A percentile compares a stretch with the other conserved stretches of the same genome.
Evolutionary conservation across 140 eudicot species (phyloP).

Genomic region (Bidens hawaiensis): DNA sequence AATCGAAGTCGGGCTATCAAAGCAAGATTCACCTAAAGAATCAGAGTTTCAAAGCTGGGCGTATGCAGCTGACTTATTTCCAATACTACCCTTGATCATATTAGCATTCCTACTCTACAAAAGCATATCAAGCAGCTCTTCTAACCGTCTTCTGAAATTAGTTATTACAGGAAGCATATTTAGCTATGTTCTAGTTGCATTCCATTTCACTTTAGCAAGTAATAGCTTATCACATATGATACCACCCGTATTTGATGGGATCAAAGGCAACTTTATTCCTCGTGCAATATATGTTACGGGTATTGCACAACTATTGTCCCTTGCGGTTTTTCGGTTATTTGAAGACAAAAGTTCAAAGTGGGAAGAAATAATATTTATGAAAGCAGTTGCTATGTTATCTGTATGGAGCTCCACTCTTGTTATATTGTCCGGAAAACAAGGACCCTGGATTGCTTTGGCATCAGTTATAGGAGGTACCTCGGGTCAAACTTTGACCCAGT

Average conservation of each 20-base stretch:
- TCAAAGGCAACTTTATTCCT: constrained; percentile 58
- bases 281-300: constrained; percentile 58
- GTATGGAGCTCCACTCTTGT: constrained; percentile 80
- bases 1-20: constrained; percentile 74
- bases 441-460: constrained; percentile 70
- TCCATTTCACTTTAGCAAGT: constrained; percentile 54
- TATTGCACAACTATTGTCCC: constrained; percentile 47
- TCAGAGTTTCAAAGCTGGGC: constrained; percentile 39
- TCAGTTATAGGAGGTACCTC: constrained; percentile 65
- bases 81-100: constrained; percentile 48
- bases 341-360: constrained; percentile 23
- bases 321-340: constrained; percentile 42
- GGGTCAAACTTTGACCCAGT: background rate
- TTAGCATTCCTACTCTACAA: constrained; percentile 54
- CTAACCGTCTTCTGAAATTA: constrained; percentile 35
- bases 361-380: constrained; percentile 37
- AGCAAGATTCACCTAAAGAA: constrained; percentile 60
- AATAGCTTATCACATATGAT: constrained; percentile 36
- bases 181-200: constrained; percentile 58
- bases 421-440: constrained; percentile 85
- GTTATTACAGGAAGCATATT: constrained; percentile 55
- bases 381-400: constrained; percentile 71
- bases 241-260: constrained; percentile 21
- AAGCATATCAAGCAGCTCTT: constrained; percentile 33
- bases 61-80: constrained; percentile 42